A percentile compares a stretch with the other conserved stretches of the same genome.
These are phyloP conservation scores for Coemansia umbellata DNA, from an alignment of 192 early-diverging fungal species.

Conservation along the genomic window DNA sequence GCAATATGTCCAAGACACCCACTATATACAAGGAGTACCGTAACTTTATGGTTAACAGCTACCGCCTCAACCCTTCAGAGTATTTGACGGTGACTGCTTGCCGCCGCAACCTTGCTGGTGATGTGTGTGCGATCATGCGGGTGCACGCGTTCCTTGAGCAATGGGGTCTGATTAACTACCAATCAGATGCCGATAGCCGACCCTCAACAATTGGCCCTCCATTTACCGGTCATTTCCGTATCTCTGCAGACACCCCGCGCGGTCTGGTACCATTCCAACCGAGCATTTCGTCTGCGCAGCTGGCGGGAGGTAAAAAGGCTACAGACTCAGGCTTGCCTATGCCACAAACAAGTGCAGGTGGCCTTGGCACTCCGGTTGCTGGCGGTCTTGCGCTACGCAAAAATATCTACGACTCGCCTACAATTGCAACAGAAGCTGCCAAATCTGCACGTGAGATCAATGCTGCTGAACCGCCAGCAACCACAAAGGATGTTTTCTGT, in stretches of 20 bases:
- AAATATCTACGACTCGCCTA: slow-evolving; percentile 56
- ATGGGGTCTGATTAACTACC: slow-evolving; percentile 99
- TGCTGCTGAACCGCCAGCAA: slow-evolving; percentile 14
- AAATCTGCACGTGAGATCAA: slow-evolving; percentile 44
- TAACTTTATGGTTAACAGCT: slow-evolving; percentile 98
- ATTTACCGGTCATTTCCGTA: slow-evolving; percentile 94
- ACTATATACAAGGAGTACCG: slow-evolving; percentile 91
- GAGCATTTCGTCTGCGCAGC: slow-evolving; percentile 23
- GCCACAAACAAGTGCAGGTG: not conserved
- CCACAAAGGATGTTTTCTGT: slow-evolving; percentile 59
- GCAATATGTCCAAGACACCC: slow-evolving; percentile 91
- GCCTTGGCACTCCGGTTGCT: slow-evolving; percentile 12
- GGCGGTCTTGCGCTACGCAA: slow-evolving; percentile 53
- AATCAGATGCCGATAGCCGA: slow-evolving; percentile 89
- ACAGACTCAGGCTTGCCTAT: slow-evolving; percentile 5
- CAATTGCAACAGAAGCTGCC: slow-evolving; percentile 29
- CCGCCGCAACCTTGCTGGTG: slow-evolving; percentile 92
- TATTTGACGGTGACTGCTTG: slow-evolving; percentile 98
- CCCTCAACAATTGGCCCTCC: slow-evolving; percentile 92
- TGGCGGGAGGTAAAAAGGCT: slow-evolving; percentile 13
- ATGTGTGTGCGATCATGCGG: slow-evolving; percentile 97
- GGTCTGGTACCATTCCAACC: slow-evolving; percentile 89
- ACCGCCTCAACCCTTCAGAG: slow-evolving; percentile 90
- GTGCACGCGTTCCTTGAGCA: slow-evolving; percentile 99
- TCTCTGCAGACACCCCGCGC: slow-evolving; percentile 93